These are phyloP conservation scores for Penicillium pulvis DNA, from an alignment of 495 filamentous ascomycete species.

Conservation along the genomic window DNA sequence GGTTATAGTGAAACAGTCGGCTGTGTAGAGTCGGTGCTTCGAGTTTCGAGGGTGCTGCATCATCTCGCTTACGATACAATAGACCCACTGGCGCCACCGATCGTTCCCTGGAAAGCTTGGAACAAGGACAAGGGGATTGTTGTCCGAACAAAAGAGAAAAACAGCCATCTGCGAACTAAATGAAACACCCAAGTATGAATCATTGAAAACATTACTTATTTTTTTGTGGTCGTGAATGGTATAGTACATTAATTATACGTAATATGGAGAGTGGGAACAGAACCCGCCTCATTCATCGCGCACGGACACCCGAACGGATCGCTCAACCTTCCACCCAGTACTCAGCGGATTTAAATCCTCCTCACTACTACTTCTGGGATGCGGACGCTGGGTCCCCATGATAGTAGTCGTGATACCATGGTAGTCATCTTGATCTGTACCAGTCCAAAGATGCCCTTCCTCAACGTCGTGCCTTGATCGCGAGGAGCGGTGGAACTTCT, in stretches of 20 bases:
- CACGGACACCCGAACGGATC: conserved; percentile 30
- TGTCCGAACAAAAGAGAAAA: neutral
- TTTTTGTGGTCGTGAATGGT: neutral
- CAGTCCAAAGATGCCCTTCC: conserved; percentile 24
- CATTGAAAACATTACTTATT: neutral
- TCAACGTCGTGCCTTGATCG: conserved; percentile 14
- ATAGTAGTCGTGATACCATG: conserved; percentile 32
- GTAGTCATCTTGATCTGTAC: conserved; percentile 23
- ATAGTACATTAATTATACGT: conserved; percentile 2
- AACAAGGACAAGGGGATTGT: neutral
- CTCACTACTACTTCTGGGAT: conserved; percentile 23
- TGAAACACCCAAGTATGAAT: neutral
- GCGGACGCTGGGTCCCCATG: conserved; percentile 19
- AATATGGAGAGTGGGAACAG: neutral
- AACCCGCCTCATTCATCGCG: conserved; percentile 18
- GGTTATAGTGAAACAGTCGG: neutral
- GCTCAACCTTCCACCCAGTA: conserved; percentile 28
- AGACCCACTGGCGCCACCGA: conserved; percentile 5
- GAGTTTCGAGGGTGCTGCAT: neutral
- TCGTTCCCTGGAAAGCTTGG: neutral
- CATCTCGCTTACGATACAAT: conserved; percentile 11
- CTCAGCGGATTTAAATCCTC: conserved; percentile 26
- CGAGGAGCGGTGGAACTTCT: conserved; percentile 12
- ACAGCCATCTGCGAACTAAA: neutral
- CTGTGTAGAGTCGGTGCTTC: neutral